These are phyloP conservation scores for Mycena amicta DNA, from an alignment of 768 basidiomycete species.

Conservation along the genomic window DNA sequence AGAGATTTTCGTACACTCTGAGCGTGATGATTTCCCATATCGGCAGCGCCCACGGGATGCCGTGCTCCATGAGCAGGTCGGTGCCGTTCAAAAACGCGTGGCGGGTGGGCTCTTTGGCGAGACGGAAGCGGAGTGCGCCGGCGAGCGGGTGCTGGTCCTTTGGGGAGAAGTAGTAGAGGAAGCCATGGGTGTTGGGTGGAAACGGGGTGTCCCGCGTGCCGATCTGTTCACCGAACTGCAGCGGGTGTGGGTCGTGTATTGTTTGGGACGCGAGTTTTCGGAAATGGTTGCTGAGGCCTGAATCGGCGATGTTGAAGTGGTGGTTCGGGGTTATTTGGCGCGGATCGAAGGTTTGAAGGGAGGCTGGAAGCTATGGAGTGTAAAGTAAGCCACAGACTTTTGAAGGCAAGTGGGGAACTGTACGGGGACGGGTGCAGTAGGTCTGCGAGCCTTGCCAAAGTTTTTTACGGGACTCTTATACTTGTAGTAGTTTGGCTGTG, in stretches of 20 bases:
- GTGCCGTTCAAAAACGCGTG: constrained; percentile 6
- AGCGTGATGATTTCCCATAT: constrained; percentile 2
- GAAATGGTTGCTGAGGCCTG: not conserved
- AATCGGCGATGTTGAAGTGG: constrained; percentile 4
- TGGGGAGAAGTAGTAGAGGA: constrained; percentile 16
- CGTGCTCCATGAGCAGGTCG: constrained; percentile 16
- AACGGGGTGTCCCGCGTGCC: not conserved
- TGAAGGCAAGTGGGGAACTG: too few relatives aligned
- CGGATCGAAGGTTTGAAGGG: constrained; percentile 10
- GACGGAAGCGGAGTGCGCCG: constrained; percentile 4
- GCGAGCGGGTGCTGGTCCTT: not conserved
- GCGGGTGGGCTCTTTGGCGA: not conserved
- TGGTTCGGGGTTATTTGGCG: not conserved
- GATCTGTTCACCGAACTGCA: constrained; percentile 10
- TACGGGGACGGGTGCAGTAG: too few relatives aligned
- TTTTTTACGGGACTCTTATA: not conserved
- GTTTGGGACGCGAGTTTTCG: constrained; percentile 1
- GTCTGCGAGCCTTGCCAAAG: not conserved
- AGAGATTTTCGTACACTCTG: not conserved
- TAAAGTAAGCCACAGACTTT: not conserved
- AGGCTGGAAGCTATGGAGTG: not conserved
- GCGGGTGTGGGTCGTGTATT: not conserved
- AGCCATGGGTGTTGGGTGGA: constrained; percentile 4
- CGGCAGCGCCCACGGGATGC: constrained; percentile 16
- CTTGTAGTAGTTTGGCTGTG: not conserved